Base-by-base conservation (phyloP, 768 basidiomycete species). In the Tulasnella sp. region DNA sequence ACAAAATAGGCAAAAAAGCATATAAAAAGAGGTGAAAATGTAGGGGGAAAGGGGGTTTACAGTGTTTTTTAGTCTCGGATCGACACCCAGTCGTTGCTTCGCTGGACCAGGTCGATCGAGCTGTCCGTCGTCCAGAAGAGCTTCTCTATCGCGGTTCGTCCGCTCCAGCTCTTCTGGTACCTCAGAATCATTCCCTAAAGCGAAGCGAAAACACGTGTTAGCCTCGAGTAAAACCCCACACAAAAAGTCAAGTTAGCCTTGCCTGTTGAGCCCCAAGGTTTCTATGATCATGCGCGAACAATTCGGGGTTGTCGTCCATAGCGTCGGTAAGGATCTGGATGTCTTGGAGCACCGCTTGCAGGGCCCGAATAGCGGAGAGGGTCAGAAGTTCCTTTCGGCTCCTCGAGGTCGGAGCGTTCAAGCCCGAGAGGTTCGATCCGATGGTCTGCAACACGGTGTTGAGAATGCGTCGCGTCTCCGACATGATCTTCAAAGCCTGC, bases 261-360 rank as follows among this genome's bases (percentile, higher is more conserved):
- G 96, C 96, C 92, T 98, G 98, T 85, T 99, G 98, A 80, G 98
- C 97, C 78, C 96, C 96, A 86, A 96, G 96, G 86, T 98, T 98
- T 79, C 97, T 90, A 84, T 96, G 94, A 85, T 97, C 96, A 84
- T 94, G 92, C 44, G 94, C 96, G 87, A 99, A 99, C 86, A 94
- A 84, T 80, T 96, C 96, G 12, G 94, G 92, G 83, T 96, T 95
- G 84, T 98, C 94, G 76, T 96, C 95, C 81, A 98, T 86, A 20
- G 96, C 96, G 84, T 98, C 97, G 0, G 92, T 89, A 80, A 98
- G 87, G 12, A 92, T 84, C 85, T 97, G 96, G 84, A 99, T 89
- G 87, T 99, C 97, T 83, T 93, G 92, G 81, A 97, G 85, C 72
- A 97, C 93, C 5, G 93, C 91, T 85, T 94, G 92, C 88, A 98